Evolutionary conservation across 805 yeast genomes (phyloP).

Genomic region (Ascoidea tarda): DNA sequence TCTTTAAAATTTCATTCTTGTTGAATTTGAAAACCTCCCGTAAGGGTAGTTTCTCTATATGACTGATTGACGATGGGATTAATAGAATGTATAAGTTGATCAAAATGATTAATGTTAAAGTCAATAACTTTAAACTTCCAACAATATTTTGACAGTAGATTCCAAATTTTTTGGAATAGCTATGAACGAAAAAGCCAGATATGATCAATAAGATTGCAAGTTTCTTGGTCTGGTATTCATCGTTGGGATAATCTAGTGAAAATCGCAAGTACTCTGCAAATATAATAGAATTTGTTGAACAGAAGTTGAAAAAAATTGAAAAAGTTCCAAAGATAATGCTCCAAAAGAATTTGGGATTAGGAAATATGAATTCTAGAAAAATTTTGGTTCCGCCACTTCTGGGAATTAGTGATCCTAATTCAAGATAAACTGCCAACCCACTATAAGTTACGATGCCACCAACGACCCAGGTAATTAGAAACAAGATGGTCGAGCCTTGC

Average conservation of each 20-base stretch:
- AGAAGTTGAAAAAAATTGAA: conserved; percentile 38
- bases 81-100: conserved; percentile 44
- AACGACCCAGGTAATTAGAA: conserved; percentile 45
- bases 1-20: conserved; percentile 13
- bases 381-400: conserved; percentile 65
- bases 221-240: conserved; percentile 18
- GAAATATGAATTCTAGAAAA: conserved; percentile 53
- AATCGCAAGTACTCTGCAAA: conserved; percentile 46
- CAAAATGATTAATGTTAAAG: conserved; percentile 36
- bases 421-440: conserved; percentile 53
- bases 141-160: conserved; percentile 44
- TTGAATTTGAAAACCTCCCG: conserved; percentile 16
- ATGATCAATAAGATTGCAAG: conserved; percentile 24
- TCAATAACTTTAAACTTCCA: conserved; percentile 43
- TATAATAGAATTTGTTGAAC: conserved; percentile 38
- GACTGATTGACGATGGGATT: conserved; percentile 20
- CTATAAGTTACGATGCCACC: conserved; percentile 50
- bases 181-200: conserved; percentile 29
- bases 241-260: conserved; percentile 25
- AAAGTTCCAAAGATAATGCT: conserved; percentile 36
- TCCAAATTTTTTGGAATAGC: conserved; percentile 44
- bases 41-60: conserved; percentile 4
- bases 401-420: conserved; percentile 57
- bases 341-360: conserved; percentile 39
- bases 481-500: conserved; percentile 49